Conservation (phyloP, 129 eudicot genomes). For the Tagetes patula region DNA sequence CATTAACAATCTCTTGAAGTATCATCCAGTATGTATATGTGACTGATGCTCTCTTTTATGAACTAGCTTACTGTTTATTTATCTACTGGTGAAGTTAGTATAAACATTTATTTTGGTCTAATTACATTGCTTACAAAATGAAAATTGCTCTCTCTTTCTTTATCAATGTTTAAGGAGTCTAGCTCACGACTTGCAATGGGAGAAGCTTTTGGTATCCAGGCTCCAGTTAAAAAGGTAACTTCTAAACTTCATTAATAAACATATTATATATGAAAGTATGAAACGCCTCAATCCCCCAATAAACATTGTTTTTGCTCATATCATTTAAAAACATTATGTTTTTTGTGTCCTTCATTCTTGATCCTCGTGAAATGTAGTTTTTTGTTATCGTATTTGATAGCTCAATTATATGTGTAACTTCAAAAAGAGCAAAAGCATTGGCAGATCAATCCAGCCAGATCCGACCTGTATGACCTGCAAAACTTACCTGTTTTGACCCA, state of each 20-base stretch:
- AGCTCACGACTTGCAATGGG: conserved; percentile 96
- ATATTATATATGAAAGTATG: neutral
- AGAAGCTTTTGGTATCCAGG: conserved; percentile 89
- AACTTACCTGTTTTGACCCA: neutral
- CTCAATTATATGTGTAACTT: neutral
- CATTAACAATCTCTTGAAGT: conserved; percentile 81
- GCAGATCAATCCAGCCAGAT: neutral
- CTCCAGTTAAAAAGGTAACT: conserved; percentile 80
- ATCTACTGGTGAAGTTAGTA: neutral
- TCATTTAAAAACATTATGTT: neutral
- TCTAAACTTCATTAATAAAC: conserved; percentile 33
- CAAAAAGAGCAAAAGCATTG: neutral
- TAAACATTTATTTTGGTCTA: conserved; percentile 7
- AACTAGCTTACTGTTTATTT: conserved; percentile 5
- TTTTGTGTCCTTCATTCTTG: neutral
- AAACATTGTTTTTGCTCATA: conserved; percentile 1
- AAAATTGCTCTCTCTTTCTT: conserved; percentile 11
- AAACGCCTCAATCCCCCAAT: conserved; percentile 12
- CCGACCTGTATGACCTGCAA: neutral
- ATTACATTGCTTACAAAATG: conserved; percentile 17
- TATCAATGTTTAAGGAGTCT: conserved; percentile 65
- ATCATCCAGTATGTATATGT: conserved; percentile 82
- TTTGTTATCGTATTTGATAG: neutral
- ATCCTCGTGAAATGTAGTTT: neutral
- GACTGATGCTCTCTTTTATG: conserved; percentile 9